Percentiles rank a stretch among this genome's conserved stretches.
These are phyloP conservation scores for Microdochium nivale DNA, from an alignment of 2,329 filamentous ascomycete genomes.

Conservation along the genomic window DNA sequence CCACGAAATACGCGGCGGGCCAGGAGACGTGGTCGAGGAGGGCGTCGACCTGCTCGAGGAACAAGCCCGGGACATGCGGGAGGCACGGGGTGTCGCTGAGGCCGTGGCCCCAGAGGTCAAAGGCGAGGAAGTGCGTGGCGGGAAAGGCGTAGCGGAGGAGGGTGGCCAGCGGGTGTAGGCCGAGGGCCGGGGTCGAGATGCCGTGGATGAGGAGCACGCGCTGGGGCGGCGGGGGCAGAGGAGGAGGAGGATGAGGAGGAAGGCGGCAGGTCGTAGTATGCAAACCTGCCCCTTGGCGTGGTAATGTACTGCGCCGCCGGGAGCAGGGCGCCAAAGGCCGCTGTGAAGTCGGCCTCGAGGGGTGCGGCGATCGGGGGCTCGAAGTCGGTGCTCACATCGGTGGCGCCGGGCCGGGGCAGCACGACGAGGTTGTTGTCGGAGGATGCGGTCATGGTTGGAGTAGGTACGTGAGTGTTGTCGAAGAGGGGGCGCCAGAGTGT, in stretches of 20 bases:
- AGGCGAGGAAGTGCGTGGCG: constrained; percentile 26
- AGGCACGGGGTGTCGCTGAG: constrained; percentile 36
- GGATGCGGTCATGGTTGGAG: neutral
- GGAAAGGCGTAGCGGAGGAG: constrained; percentile 25
- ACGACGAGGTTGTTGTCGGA: neutral
- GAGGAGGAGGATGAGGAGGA: neutral
- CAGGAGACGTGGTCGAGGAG: constrained; percentile 31
- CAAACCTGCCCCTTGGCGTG: constrained; percentile 23
- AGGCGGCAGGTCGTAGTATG: constrained; percentile 27
- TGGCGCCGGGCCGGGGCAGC: neutral
- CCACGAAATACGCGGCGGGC: constrained; percentile 33
- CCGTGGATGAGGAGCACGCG: constrained; percentile 39
- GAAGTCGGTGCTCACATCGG: neutral
- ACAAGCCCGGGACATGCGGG: constrained; percentile 30
- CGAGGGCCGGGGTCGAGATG: constrained; percentile 40
- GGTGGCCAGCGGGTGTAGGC: constrained; percentile 31
- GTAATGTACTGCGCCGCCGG: constrained; percentile 25
- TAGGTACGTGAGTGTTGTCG: too few relatives aligned
- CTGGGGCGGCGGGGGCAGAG: neutral
- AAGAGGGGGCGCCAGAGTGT: too few relatives aligned
- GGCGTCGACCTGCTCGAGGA: constrained; percentile 29
- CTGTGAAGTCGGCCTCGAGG: constrained; percentile 23
- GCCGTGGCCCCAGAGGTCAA: constrained; percentile 46
- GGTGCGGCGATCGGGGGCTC: constrained; percentile 24
- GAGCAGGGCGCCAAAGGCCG: constrained; percentile 27